phyloP scores from a whole-genome alignment of 2,329 filamentous ascomycete species.

The Xylariales sp. region DNA sequence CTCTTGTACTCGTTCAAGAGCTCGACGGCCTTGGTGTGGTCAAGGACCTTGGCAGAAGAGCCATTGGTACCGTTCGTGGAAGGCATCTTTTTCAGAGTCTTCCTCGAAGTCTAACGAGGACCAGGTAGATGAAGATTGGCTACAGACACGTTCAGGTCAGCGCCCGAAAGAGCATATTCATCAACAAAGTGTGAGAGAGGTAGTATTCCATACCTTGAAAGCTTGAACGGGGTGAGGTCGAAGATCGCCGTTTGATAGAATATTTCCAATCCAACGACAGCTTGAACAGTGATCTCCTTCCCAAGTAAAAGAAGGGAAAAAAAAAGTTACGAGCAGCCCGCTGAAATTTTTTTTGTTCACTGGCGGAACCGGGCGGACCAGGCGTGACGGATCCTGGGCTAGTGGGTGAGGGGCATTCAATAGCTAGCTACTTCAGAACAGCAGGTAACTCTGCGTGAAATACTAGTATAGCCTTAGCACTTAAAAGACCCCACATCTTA shows the following conservation, averaged over 20 bases:
- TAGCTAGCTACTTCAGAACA: no score
- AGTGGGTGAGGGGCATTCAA: constrained; percentile 7
- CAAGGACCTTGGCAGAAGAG: constrained; percentile 55
- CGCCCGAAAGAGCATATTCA: no score
- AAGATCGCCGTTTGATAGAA: constrained; percentile 30
- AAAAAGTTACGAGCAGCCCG: constrained; percentile 24
- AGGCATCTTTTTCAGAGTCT: constrained; percentile 55
- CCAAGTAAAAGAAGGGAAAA: constrained; percentile 43
- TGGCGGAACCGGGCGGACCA: background rate
- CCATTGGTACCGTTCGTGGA: constrained; percentile 60
- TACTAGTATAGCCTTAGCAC: no score
- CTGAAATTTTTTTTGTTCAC: constrained; percentile 35
- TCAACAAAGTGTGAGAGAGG: no score
- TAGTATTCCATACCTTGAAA: no score
- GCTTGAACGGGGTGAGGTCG: constrained; percentile 40
- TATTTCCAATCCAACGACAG: constrained; percentile 25
- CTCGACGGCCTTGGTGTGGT: constrained; percentile 72
- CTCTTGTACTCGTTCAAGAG: constrained; percentile 75
- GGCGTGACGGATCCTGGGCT: constrained; percentile 1
- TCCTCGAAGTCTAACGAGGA: no score
- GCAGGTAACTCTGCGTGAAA: no score
- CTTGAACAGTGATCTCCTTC: constrained; percentile 45
- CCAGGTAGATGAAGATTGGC: no score
- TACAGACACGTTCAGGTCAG: no score
- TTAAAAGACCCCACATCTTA: no score